phyloP scores from a whole-genome alignment of 768 basidiomycete species.

The Trametes gibbosa region DNA sequence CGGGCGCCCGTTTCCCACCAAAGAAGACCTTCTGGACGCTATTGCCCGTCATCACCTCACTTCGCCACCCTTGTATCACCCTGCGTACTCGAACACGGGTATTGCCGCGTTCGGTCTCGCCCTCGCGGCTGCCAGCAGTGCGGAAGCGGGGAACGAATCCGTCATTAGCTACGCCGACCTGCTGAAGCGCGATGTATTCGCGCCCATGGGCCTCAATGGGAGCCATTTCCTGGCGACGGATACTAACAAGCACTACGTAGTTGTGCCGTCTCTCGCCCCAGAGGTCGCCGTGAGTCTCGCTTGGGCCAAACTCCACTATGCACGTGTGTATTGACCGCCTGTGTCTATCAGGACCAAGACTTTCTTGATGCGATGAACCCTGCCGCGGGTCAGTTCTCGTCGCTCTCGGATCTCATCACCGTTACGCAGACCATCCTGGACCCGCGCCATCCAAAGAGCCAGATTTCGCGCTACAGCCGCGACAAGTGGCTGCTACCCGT shows the following conservation, averaged over 20 bases:
- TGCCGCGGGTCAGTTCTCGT: conserved; percentile 48
- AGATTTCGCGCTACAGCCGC: conserved; percentile 25
- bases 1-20: conserved; percentile 32
- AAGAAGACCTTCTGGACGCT: conserved; percentile 34
- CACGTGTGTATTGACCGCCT: conserved; percentile 33
- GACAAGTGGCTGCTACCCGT: conserved; percentile 31
- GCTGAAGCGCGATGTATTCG: conserved; percentile 47
- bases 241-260: conserved; percentile 35
- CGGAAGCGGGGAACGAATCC: background rate
- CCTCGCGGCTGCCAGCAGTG: conserved; percentile 33
- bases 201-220: conserved; percentile 42
- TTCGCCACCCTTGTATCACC: conserved; percentile 43
- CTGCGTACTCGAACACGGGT: conserved; percentile 42
- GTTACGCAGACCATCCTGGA: conserved; percentile 47
- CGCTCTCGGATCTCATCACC: conserved; percentile 43
- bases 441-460: conserved; percentile 31
- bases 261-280: conserved; percentile 37
- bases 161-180: conserved; percentile 36
- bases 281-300: conserved; percentile 33
- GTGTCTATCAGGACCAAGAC: conserved; percentile 39
- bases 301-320: too few relatives aligned
- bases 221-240: conserved; percentile 44
- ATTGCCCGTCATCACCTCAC: conserved; percentile 39
- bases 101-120: conserved; percentile 35
- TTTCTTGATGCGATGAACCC: conserved; percentile 42